Evolutionary conservation across 805 yeast species (phyloP).

Genomic region (Wickerhamiella kazuoi): DNA sequence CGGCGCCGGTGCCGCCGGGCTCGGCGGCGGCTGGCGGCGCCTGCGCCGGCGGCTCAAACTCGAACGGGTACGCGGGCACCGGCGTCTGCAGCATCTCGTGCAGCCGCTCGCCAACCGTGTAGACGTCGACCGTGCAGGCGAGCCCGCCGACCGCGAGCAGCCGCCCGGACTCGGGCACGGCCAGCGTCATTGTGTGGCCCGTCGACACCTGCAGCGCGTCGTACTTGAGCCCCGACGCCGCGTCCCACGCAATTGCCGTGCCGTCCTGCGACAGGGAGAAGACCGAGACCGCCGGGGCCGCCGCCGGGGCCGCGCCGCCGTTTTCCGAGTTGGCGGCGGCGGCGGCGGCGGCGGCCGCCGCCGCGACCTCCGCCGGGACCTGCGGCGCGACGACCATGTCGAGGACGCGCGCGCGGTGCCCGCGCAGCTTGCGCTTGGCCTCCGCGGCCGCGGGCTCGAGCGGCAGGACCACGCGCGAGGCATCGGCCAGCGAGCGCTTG

Average conservation of each 20-base stretch:
- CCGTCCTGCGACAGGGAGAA: constrained; percentile 10
- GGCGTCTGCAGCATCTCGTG: not conserved
- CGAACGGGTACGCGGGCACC: not conserved
- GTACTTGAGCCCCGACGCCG: constrained; percentile 6
- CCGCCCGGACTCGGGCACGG: constrained; percentile 6
- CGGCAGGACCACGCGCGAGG: not conserved
- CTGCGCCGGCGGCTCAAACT: no score
- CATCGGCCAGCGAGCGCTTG: not conserved
- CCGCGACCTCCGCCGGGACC: not conserved
- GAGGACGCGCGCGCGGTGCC: not conserved
- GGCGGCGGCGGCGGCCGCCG: not conserved
- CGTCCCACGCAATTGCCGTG: constrained; percentile 9
- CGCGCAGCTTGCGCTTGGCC: not conserved
- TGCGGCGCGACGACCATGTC: not conserved
- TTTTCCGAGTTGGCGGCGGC: constrained; percentile 5
- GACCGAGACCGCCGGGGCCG: not conserved
- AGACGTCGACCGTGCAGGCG: constrained; percentile 12
- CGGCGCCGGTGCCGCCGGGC: not conserved
- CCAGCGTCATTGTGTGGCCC: constrained; percentile 8
- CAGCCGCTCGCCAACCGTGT: constrained; percentile 6
- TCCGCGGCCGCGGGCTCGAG: not conserved
- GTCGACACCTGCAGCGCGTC: constrained; percentile 9
- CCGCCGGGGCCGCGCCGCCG: constrained; percentile 3
- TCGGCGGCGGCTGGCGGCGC: no score
- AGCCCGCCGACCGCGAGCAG: constrained; percentile 12